A percentile compares a stretch with the other conserved stretches of the same genome.
Conservation (phyloP, 164 flowering plant genomes). For the Piper betle region DNA sequence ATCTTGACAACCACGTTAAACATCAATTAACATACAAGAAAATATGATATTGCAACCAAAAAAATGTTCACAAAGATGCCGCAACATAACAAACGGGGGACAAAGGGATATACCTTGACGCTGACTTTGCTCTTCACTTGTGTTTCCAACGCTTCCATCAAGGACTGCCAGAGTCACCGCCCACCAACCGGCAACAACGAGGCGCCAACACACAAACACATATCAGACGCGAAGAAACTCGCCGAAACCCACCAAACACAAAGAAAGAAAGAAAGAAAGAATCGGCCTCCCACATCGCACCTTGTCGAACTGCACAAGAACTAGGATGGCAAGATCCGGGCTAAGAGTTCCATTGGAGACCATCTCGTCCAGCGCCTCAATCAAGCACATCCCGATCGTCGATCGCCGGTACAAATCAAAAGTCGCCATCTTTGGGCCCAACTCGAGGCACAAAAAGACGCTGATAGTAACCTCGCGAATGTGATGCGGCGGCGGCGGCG, state of each 20-base stretch:
- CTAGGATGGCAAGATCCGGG: conserved; percentile 89
- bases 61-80: background rate
- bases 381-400: conserved; percentile 93
- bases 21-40: too few relatives aligned
- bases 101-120: conserved; percentile 32
- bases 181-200: too few relatives aligned
- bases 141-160: conserved; percentile 61
- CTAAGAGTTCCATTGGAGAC: conserved; percentile 65
- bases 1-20: too few relatives aligned
- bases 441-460: too few relatives aligned
- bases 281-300: too few relatives aligned
- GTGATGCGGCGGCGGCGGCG: too few relatives aligned
- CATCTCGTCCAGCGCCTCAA: conserved; percentile 94
- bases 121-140: conserved; percentile 70
- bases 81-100: background rate
- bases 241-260: background rate
- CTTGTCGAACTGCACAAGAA: conserved; percentile 94
- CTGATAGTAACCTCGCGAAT: too few relatives aligned
- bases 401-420: conserved; percentile 88
- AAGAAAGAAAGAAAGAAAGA: too few relatives aligned
- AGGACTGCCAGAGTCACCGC: conserved; percentile 27
- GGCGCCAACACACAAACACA: background rate
- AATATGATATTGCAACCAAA: too few relatives aligned
- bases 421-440: conserved; percentile 60
- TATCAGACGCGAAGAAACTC: background rate